A percentile compares a stretch with the other conserved stretches of the same genome.
phyloP scores from a whole-genome alignment of 768 basidiomycete species.

The Scleroderma bovista region DNA sequence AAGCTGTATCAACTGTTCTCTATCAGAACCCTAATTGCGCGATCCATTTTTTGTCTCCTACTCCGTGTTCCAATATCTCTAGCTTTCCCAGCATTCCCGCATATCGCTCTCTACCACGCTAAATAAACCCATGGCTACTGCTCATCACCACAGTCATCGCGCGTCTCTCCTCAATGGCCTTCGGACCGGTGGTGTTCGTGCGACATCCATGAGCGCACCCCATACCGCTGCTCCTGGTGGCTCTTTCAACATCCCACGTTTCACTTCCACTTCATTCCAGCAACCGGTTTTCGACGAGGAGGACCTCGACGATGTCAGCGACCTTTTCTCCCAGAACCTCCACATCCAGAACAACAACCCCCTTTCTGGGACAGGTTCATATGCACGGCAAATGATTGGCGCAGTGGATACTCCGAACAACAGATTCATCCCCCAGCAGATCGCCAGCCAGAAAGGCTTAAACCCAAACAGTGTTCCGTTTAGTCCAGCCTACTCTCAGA shows the following conservation, averaged over 20 bases:
- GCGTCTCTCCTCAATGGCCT: constrained; percentile 86
- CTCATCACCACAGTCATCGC: constrained; percentile 48
- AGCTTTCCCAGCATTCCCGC: constrained; percentile 8
- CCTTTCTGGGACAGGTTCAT: constrained; percentile 21
- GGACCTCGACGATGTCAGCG: constrained; percentile 56
- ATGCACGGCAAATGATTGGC: constrained; percentile 58
- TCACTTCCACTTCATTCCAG: constrained; percentile 38
- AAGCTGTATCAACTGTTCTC: constrained; percentile 13
- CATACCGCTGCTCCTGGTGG: constrained; percentile 62
- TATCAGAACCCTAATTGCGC: constrained; percentile 22
- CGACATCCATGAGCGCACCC: constrained; percentile 53
- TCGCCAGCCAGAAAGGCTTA: constrained; percentile 45
- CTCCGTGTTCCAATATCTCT: constrained; percentile 8
- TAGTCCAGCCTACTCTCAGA: constrained; percentile 36
- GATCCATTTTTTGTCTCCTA: constrained; percentile 21
- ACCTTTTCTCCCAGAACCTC: constrained; percentile 48
- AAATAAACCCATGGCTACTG: constrained; percentile 35
- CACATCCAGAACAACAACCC: constrained; percentile 39
- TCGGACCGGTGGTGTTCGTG: constrained; percentile 85
- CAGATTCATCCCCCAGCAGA: constrained; percentile 61
- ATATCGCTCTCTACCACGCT: constrained; percentile 13
- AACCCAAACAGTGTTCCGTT: constrained; percentile 49
- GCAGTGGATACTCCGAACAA: constrained; percentile 65
- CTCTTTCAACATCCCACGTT: constrained; percentile 61
- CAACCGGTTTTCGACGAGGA: constrained; percentile 45